These are phyloP conservation scores for Lolium perenne DNA, from an alignment of 176 grass and related monocot species.

Conservation along the genomic window DNA sequence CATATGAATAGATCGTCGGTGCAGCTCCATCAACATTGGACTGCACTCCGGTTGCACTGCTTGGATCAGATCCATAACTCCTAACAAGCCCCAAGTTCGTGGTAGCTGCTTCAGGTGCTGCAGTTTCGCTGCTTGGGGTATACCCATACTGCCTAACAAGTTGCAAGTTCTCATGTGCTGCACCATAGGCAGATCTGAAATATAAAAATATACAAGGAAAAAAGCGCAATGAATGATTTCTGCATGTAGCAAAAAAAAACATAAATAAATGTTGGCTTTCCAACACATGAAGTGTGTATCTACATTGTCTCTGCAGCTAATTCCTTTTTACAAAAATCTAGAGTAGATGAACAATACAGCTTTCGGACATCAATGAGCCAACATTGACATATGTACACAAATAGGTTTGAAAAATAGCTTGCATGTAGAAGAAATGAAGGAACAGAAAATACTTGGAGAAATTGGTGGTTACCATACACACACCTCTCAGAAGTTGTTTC, in stretches of 20 bases:
- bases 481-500: constrained; percentile 49
- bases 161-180: constrained; percentile 27
- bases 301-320: constrained; percentile 11
- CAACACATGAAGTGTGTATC: constrained; percentile 7
- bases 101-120: constrained; percentile 14
- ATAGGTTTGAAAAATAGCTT: not conserved
- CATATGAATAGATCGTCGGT: not conserved
- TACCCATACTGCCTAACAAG: constrained; percentile 20
- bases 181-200: constrained; percentile 38
- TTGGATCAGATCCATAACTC: not conserved
- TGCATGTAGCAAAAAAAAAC: not conserved
- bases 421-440: constrained; percentile 14
- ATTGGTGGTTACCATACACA: constrained; percentile 7
- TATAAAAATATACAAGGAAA: not conserved
- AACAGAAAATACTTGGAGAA: not conserved
- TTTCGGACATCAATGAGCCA: not conserved
- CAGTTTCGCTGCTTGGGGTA: not conserved
- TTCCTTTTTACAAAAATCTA: not conserved
- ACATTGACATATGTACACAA: not conserved
- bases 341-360: constrained; percentile 1
- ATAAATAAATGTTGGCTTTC: not conserved
- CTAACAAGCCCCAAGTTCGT: constrained; percentile 22
- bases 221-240: constrained; percentile 10
- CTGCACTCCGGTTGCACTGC: not conserved
- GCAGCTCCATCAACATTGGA: not conserved